Conservation (phyloP, 2,329 filamentous ascomycete species). For the Verticillium tricorpus region DNA sequence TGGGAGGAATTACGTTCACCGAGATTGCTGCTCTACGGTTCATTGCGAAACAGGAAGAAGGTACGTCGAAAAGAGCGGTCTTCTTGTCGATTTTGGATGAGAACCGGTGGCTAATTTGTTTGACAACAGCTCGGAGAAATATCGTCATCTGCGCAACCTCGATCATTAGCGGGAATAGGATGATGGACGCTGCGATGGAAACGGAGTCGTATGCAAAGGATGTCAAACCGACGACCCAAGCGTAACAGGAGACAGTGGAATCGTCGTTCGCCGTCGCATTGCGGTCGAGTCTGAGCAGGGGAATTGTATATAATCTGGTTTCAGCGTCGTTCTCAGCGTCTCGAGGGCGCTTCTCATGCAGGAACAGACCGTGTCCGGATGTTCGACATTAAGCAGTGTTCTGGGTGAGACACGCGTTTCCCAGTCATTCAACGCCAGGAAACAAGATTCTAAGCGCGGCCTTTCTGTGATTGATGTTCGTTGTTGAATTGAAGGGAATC, state of each 20-base stretch:
- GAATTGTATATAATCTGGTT: neutral
- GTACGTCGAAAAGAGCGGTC: slow-evolving; percentile 29
- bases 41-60: slow-evolving; percentile 77
- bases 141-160: slow-evolving; percentile 92
- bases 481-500: neutral
- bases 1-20: slow-evolving; percentile 94
- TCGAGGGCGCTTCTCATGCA: neutral
- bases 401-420: neutral
- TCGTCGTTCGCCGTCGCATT: neutral
- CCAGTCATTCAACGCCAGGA: neutral
- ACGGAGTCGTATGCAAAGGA: slow-evolving; percentile 56
- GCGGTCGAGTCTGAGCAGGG: neutral
- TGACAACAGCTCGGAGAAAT: slow-evolving; percentile 59
- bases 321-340: neutral
- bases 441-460: neutral
- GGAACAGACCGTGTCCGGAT: neutral
- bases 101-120: neutral
- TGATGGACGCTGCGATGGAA: slow-evolving; percentile 84
- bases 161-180: slow-evolving; percentile 81
- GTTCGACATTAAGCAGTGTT: neutral
- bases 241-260: neutral
- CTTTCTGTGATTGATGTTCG: neutral
- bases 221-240: neutral
- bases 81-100: neutral
- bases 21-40: slow-evolving; percentile 93